Conservation (phyloP, 176 grass and related monocot genomes). For the Bothriochloa decipiens region DNA sequence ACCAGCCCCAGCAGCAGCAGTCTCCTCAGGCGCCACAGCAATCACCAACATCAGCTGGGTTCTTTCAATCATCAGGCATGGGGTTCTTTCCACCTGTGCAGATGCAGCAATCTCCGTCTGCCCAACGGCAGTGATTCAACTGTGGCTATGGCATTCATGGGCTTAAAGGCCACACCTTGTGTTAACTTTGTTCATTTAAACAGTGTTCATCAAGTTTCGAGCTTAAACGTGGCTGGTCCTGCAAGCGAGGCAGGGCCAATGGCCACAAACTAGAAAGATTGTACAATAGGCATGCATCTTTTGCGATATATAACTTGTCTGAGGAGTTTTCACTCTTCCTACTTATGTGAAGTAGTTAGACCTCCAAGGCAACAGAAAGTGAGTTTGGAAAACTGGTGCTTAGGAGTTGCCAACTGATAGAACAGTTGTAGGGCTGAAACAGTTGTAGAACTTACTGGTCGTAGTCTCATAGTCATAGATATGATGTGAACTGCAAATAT, state of each 20-base stretch:
- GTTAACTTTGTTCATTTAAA: constrained; percentile 70
- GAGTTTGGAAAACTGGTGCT: not conserved
- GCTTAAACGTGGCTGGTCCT: constrained; percentile 32
- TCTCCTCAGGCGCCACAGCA: constrained; percentile 56
- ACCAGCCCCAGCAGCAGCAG: constrained; percentile 71
- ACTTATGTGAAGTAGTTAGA: constrained; percentile 44
- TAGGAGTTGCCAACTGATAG: constrained; percentile 6
- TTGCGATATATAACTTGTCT: constrained; percentile 48
- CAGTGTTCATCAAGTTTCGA: constrained; percentile 31
- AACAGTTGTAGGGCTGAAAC: constrained; percentile 19
- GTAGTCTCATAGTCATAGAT: constrained; percentile 38
- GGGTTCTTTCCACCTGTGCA: constrained; percentile 77
- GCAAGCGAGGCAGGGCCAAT: constrained; percentile 40
- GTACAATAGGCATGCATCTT: constrained; percentile 53
- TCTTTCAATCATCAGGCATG: constrained; percentile 62
- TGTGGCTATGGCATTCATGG: constrained; percentile 3
- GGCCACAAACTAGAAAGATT: constrained; percentile 35
- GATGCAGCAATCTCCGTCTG: constrained; percentile 71
- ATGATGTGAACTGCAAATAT: constrained; percentile 45
- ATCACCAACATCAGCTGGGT: constrained; percentile 56
- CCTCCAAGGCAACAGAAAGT: constrained; percentile 28
- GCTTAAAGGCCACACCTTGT: constrained; percentile 44
- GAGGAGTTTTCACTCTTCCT: constrained; percentile 26
- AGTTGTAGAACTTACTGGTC: constrained; percentile 29
- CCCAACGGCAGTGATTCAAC: constrained; percentile 64